A percentile compares a stretch with the other conserved stretches of the same genome.
These are phyloP conservation scores for Globisporangium irregulare DNA, from an alignment of 352 stramenopile species.

Conservation along the genomic window DNA sequence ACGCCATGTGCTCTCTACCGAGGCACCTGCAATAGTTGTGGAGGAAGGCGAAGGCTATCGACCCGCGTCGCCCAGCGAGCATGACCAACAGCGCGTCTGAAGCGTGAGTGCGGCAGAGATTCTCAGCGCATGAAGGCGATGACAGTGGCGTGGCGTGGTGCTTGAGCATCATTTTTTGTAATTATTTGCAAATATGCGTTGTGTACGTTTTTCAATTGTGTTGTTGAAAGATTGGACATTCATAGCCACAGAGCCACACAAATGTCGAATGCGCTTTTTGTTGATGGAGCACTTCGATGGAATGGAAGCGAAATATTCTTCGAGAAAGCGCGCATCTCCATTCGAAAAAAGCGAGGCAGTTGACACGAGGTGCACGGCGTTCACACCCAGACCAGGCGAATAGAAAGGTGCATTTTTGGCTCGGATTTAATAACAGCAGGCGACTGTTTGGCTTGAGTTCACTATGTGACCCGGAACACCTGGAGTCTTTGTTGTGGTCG, in stretches of 20 bases:
- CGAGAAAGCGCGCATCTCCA: background rate
- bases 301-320: background rate
- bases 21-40: background rate
- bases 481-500: too few relatives aligned
- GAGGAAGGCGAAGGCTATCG: conserved; percentile 6
- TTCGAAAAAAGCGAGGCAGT: conserved; percentile 1
- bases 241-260: background rate
- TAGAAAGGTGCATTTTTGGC: background rate
- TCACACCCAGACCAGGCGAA: too few relatives aligned
- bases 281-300: background rate
- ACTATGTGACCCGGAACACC: background rate
- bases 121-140: background rate
- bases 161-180: background rate
- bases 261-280: background rate
- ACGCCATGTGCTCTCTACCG: background rate
- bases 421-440: background rate
- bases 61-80: conserved; percentile 6
- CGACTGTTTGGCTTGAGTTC: background rate
- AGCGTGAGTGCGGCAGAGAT: background rate
- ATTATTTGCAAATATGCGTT: background rate
- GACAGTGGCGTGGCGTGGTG: background rate
- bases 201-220: background rate
- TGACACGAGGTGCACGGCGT: too few relatives aligned
- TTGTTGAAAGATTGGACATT: background rate
- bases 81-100: background rate